Evolutionary conservation across 306 rosid genomes (phyloP).

Genomic region (Phaseolus lunatus): DNA sequence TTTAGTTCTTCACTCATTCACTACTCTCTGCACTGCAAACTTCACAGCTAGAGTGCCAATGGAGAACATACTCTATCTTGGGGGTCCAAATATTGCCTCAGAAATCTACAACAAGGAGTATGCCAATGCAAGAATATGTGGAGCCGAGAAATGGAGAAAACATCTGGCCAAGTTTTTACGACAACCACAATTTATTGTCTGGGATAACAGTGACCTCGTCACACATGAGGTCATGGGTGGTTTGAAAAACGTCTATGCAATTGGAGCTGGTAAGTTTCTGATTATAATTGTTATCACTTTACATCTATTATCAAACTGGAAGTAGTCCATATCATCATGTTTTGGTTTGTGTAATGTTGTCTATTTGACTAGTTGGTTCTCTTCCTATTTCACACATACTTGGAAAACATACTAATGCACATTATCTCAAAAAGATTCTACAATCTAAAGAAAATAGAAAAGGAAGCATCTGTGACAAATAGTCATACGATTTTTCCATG

Average conservation of each 20-base stretch:
- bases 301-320: neutral
- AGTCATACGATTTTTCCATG: neutral
- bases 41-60: slow-evolving; percentile 76
- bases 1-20: slow-evolving; percentile 8
- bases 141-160: slow-evolving; percentile 95
- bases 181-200: slow-evolving; percentile 88
- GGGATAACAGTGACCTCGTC: slow-evolving; percentile 96
- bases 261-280: slow-evolving; percentile 80
- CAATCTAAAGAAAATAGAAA: slow-evolving; percentile 6
- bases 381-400: neutral
- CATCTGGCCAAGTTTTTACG: slow-evolving; percentile 84
- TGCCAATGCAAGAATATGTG: slow-evolving; percentile 97
- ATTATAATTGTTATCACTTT: neutral
- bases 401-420: neutral
- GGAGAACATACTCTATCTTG: slow-evolving; percentile 93
- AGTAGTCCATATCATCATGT: neutral
- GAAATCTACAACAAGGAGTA: slow-evolving; percentile 94
- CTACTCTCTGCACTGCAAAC: slow-evolving; percentile 21
- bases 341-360: neutral
- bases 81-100: slow-evolving; percentile 95
- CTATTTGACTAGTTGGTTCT: slow-evolving; percentile 30
- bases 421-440: neutral
- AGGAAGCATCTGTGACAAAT: neutral
- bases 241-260: slow-evolving; percentile 92
- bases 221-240: slow-evolving; percentile 99